Evolutionary conservation across 1,284 basidiomycete genomes (phyloP), one percentile per base, ranked within the genome.

Genomic region (Exobasidium cylindrosporum): DNA sequence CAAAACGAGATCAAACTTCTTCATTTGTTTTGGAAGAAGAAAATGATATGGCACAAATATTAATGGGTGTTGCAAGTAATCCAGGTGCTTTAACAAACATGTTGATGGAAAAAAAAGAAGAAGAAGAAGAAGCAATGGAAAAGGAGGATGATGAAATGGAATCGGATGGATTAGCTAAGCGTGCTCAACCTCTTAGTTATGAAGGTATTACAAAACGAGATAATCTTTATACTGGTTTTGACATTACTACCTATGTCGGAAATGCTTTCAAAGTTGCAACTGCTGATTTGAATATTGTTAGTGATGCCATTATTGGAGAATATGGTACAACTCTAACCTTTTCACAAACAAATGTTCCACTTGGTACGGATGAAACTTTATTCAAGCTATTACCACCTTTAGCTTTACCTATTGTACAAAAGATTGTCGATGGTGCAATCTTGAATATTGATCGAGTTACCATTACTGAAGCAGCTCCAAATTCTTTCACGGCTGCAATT

Each of bases 371-470:
- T 73, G 77, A 84, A 13, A 86, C 83, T 58, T 81, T 89, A 59
- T 83, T 88, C 72, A 76, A 87, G 55, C 84, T 91, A 54, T 82
- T 91, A 6, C 89, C 89, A 5, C 78, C 88, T 52, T 83, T 91
- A 56, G 89, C 89, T 1, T 83, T 85, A 62, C 89, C 89, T 2
- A 89, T 91, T 62, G 89, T 90, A 21, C 88, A 91, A 78, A 86
- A 85, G 69, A 85, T 91, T 64, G 87, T 91, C 45, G 83, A 84
- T 26, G 85, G 83, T 24, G 83, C 87, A 10, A 79, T 83, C 21
- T 80, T 91, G 57, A 61, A 65, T 61, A 60, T 79, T 50, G 68
- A 70, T 54, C 64, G 64, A 26, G 68, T 75, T 46, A 70, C 68
- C 1, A 74, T 73, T 24, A 40, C 70, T 35, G 57, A 72, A 57